A percentile compares a stretch with the other conserved stretches of the same genome.
These are phyloP conservation scores for Botryotinia convoluta DNA, from an alignment of 2,329 filamentous ascomycete species.

Conservation along the genomic window DNA sequence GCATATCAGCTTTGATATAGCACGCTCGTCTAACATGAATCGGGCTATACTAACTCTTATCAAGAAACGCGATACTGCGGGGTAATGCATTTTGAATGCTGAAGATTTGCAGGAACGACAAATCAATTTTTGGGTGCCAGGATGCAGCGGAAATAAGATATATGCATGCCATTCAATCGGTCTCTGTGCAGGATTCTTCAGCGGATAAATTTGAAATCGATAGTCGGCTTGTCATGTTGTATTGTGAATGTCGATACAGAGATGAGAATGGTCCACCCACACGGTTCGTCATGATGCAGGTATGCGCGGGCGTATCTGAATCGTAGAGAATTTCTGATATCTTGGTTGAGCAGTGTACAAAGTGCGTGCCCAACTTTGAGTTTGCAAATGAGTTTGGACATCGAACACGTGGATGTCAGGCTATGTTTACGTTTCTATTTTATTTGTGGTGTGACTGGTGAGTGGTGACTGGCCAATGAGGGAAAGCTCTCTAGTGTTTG, in stretches of 20 bases:
- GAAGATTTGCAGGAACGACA: neutral
- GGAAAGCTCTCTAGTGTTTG: neutral
- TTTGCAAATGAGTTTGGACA: neutral
- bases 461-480: neutral
- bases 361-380: too few relatives aligned
- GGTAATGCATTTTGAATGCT: neutral
- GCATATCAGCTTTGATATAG: neutral
- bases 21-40: neutral
- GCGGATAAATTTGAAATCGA: neutral
- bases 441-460: neutral
- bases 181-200: neutral
- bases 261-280: neutral
- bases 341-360: neutral
- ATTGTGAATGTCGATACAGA: neutral
- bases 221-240: neutral
- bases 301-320: neutral
- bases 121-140: neutral
- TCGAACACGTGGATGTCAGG: neutral
- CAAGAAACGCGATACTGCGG: neutral
- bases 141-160: neutral
- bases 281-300: too few relatives aligned
- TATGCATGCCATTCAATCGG: neutral
- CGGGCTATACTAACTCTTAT: neutral
- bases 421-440: neutral
- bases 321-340: neutral